Base-by-base conservation (phyloP, 352 stramenopile species). In the Globisporangium nodosum region DNA sequence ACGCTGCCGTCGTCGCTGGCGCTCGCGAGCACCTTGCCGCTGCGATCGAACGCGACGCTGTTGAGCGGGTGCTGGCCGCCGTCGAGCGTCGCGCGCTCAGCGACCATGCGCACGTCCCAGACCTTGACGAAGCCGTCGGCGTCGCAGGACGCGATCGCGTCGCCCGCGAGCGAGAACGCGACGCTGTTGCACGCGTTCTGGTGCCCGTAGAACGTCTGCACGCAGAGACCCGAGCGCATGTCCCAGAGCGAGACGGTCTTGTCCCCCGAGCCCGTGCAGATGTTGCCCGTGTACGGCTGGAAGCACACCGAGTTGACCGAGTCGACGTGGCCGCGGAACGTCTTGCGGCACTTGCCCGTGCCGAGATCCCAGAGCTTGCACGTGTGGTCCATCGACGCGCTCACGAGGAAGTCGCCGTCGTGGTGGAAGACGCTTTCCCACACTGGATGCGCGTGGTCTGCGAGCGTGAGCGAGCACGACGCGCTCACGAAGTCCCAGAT, bases 191-290 rank as follows among this genome's bases (percentile, higher is more conserved):
- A 92, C 24, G 93, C 89, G 60, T 98, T 98, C 52, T 94, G 88
- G 70, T 98, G 94, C 13, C 94, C 94, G 64, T 97, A 98, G 49
- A 98, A 98, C 33, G 92, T 98, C 78, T 98, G 84, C 35, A 96
- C 87, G 47, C 88, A 97, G 3, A 96, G 79, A 3, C 84, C 87
- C 5, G 86, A 92, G 37, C 94, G 97, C 58, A 98, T 76, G 58
- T 98, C 94, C 94, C 94, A 98, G 64, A 98, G 83, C 48, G 86
- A 97, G 6, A 98, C 74, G 12, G 94, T 98, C 70, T 98, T 98
- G 76, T 98, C 94, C 9, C 90, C 94, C 5, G 85, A 96, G 46
- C 78, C 91, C 3, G 92, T 97, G 76, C 88, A 97, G 21, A 98
- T 70, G 74, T 98, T 97, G 58, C 81, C 88, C 12, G 88, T 94